Evolutionary conservation across 2,329 filamentous ascomycete genomes (phyloP), one percentile per base, ranked within the genome.

Genomic region (Fusarium sp.): DNA sequence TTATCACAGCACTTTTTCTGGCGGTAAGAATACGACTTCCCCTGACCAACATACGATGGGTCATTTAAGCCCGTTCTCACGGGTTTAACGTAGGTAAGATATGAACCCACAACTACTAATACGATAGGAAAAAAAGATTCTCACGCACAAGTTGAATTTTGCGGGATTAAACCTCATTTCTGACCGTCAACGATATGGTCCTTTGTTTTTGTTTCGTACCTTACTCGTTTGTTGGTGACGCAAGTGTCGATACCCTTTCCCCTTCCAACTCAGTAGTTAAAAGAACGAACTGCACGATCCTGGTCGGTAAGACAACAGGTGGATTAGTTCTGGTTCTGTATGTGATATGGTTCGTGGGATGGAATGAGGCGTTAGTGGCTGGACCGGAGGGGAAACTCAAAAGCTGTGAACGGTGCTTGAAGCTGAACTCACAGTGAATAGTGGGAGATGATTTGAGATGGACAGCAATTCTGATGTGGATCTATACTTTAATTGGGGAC

Each of bases 241-340:
- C 50, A 49, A 67, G 67, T 64, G 53, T 71, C 67, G 69, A 73
- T 73, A 73, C 66, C 71, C 70, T 56, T 61, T 51, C 43, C 63
- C 60, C 48, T 49, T 64, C 40, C 64, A 50, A 51, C 58, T 43
- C 61, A 69, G 49, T 53, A 64, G 51, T 50, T 55, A 37, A 56
- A 15, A 63, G 43, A 57, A 64, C 35, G 31, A 63, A 49, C 17
- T 52, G 39, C 33, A 37, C 56, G 39, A 56, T 48, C 40, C 61
- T 58, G 56, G 58, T 59, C 51, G 52, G 59, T 62, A 71, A 57
- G 54, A 62, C 65, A 59, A 46, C 33, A 43, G 54, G 33, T 56
- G 60, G 62, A 51, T 53, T 57, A 46, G 53, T 43, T 47, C 55
- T 71, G 56, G 53, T 46, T 47, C 57, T 71, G 58, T 63, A 62